These are phyloP conservation scores for Blastobotrys elegans DNA, from an alignment of 1,139 yeast genomes.

Conservation along the genomic window DNA sequence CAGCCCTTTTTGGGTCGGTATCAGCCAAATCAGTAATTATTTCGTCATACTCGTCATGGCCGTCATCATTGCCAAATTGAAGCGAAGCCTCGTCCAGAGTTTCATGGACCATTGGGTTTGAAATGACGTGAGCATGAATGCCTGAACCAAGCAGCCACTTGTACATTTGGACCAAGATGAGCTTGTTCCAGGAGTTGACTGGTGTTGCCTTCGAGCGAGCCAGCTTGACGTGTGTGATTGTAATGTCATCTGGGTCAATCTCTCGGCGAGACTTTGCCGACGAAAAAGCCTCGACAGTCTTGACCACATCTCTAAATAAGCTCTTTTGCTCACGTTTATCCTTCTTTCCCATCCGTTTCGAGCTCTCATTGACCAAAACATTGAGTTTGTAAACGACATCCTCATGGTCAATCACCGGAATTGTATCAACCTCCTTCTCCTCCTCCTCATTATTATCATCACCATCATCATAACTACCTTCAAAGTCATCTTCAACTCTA, in stretches of 20 bases:
- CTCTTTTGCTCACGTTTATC: constrained; percentile 60
- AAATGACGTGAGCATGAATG: constrained; percentile 55
- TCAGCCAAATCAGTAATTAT: neutral
- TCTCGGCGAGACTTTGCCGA: constrained; percentile 39
- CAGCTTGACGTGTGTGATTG: constrained; percentile 52
- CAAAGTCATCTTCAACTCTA: constrained; percentile 32
- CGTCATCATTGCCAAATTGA: neutral
- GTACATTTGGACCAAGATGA: constrained; percentile 55
- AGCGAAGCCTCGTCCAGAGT: constrained; percentile 14
- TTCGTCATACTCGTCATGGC: neutral
- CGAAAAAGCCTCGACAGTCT: constrained; percentile 46
- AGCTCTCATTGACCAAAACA: constrained; percentile 47
- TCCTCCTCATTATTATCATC: no score
- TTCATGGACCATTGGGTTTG: constrained; percentile 44
- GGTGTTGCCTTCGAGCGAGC: constrained; percentile 53
- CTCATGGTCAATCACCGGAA: constrained; percentile 58
- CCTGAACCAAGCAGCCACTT: constrained; percentile 73
- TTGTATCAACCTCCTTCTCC: constrained; percentile 34
- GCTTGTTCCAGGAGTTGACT: constrained; percentile 64
- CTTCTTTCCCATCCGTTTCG: constrained; percentile 55
- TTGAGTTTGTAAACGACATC: constrained; percentile 44
- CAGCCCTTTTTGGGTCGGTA: neutral
- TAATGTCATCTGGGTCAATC: constrained; percentile 35
- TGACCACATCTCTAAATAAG: constrained; percentile 55
- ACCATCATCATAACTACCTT: no score